Conservation (phyloP, 2,329 filamentous ascomycete genomes). For the Alternaria arbusti region DNA sequence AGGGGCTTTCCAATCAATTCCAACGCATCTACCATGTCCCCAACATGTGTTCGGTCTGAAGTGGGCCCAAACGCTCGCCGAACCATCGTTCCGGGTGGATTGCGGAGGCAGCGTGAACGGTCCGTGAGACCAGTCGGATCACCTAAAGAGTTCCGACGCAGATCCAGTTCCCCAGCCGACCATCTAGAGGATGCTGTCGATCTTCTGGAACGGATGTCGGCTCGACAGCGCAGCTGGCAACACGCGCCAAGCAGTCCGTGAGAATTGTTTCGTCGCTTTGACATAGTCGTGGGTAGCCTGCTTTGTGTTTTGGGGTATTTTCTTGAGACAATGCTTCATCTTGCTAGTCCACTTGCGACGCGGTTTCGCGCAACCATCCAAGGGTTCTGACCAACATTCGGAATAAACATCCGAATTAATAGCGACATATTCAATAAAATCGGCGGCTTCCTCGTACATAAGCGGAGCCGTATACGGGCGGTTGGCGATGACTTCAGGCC, state of each 20-base stretch:
- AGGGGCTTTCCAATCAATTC: neutral
- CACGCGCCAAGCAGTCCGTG: conserved; percentile 1
- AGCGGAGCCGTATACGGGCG: neutral
- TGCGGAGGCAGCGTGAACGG: neutral
- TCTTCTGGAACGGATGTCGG: neutral
- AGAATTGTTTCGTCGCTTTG: conserved; percentile 2
- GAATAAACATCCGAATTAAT: neutral
- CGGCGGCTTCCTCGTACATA: neutral
- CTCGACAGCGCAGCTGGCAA: neutral
- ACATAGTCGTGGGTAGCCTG: neutral
- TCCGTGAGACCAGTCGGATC: neutral
- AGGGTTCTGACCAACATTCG: neutral
- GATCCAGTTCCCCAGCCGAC: neutral
- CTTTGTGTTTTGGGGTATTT: neutral
- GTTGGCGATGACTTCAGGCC: neutral
- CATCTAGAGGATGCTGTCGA: neutral
- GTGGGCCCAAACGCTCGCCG: neutral
- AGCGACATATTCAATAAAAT: neutral
- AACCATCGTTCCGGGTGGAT: neutral
- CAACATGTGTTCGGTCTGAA: neutral
- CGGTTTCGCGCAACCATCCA: too few relatives aligned
- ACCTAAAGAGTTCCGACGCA: neutral
- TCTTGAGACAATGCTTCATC: neutral
- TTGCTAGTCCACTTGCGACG: neutral
- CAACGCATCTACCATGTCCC: neutral